Evolutionary conservation across 768 basidiomycete genomes (phyloP), one percentile per base, ranked within the genome.

Genomic region (Amanita exitialis): DNA sequence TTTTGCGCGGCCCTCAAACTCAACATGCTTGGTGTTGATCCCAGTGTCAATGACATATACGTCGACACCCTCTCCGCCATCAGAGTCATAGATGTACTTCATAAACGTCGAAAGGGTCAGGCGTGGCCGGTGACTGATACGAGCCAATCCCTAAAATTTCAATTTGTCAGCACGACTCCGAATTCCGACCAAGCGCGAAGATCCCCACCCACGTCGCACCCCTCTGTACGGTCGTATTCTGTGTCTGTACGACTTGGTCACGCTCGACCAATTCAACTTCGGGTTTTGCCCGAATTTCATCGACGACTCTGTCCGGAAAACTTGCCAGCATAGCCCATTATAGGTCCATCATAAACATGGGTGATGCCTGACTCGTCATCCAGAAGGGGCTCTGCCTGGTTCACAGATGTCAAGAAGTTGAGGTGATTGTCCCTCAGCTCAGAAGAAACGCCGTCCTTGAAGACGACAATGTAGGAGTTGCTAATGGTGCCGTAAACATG

Each of bases 381-480:
- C 38, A 74, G 65, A 49, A 79, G 64, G 13, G 78, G 73, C 48
- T 79, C 73, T 42, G 79, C 73, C 43, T 69, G 63, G 45, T 79
- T 73, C 35, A 85, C 81, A n/a, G 64, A 66, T 62, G 84, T 70
- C 47, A 96, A 68, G 67, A 87, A 83, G 64, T 84, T 83, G 66
- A 92, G 67, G 64, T 95, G 92, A 66, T 83, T 86, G 59, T 79
- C 68, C 64, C 85, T 72, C 36, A 83, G 68, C 15, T 72, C 65
- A 7, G 73, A 59, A 4, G 80, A 72, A 10, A 84, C 56, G 51
- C 79, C 82, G 53, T 82, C 75, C 76, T 90, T 91, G 56, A 98
- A 74, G 63, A 92, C 77, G 64, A 98, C 80, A 56, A 98, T 91
- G 71, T 97, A 98, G n/a, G 90, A 88, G 74, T 94, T 86, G 71